A percentile compares a stretch with the other conserved stretches of the same genome.
Evolutionary conservation across 345 rosid genomes (phyloP).

Genomic region (Physaria fendleri): DNA sequence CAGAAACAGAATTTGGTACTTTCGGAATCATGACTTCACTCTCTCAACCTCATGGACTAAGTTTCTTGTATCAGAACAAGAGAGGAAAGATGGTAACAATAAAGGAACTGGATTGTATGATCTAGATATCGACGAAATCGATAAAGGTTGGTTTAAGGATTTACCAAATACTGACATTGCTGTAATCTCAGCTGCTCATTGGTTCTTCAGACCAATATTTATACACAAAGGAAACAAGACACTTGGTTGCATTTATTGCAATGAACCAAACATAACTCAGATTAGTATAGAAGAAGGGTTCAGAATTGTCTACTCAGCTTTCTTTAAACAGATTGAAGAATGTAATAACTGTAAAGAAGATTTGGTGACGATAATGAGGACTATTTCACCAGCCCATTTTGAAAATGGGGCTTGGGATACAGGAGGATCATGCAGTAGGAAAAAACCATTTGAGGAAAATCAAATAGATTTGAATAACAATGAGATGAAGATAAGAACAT

Average conservation of each 20-base stretch:
- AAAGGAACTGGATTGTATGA: slow-evolving; percentile 40
- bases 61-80: slow-evolving; percentile 52
- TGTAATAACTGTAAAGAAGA: slow-evolving; percentile 34
- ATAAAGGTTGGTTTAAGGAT: slow-evolving; percentile 40
- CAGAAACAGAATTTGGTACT: slow-evolving; percentile 62
- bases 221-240: slow-evolving; percentile 33
- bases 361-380: slow-evolving; percentile 47
- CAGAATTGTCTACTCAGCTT: slow-evolving; percentile 42
- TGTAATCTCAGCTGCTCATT: slow-evolving; percentile 58
- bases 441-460: slow-evolving; percentile 35
- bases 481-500: slow-evolving; percentile 47
- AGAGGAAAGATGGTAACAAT: slow-evolving; percentile 40
- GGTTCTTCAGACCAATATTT: slow-evolving; percentile 71
- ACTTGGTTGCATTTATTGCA: slow-evolving; percentile 62
- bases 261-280: slow-evolving; percentile 41
- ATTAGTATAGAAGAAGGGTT: slow-evolving; percentile 38
- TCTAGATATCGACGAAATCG: slow-evolving; percentile 42
- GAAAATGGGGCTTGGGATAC: slow-evolving; percentile 81
- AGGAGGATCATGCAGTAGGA: slow-evolving; percentile 60
- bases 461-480: slow-evolving; percentile 15
- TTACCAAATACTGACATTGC: slow-evolving; percentile 42
- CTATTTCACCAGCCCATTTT: slow-evolving; percentile 83
- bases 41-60: slow-evolving; percentile 58
- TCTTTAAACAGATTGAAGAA: slow-evolving; percentile 34
- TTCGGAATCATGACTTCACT: slow-evolving; percentile 54